phyloP scores from a whole-genome alignment of 352 stramenopile species.

The Globisporangium carolinianum region DNA sequence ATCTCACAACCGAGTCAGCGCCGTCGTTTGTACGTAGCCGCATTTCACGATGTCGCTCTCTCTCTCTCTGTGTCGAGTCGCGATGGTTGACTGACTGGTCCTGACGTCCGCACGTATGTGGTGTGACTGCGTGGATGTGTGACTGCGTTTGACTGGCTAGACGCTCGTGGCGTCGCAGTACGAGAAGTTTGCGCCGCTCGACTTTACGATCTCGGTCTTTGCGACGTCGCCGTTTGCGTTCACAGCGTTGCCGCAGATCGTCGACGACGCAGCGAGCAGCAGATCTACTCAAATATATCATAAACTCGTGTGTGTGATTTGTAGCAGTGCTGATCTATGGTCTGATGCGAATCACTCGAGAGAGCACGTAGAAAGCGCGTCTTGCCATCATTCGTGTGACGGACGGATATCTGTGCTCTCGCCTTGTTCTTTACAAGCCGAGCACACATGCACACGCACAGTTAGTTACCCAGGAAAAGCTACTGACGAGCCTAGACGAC shows the following conservation, averaged over 20 bases:
- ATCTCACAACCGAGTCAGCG: slow-evolving; percentile 36
- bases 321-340: neutral
- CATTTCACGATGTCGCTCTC: neutral
- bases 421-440: too few species aligned
- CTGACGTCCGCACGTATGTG: neutral
- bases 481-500: slow-evolving; percentile 32
- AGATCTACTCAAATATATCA: neutral
- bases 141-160: slow-evolving; percentile 14
- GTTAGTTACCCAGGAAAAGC: too few species aligned
- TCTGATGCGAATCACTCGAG: too few species aligned
- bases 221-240: slow-evolving; percentile 72
- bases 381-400: too few species aligned
- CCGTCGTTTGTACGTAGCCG: slow-evolving; percentile 43
- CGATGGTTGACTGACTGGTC: neutral
- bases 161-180: slow-evolving; percentile 91
- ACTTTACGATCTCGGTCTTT: slow-evolving; percentile 87
- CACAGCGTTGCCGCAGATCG: slow-evolving; percentile 38
- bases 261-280: slow-evolving; percentile 24
- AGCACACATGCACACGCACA: too few species aligned
- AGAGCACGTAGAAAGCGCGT: too few species aligned
- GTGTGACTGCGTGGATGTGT: too few species aligned
- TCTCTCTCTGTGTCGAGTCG: neutral
- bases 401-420: too few species aligned
- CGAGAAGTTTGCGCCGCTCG: slow-evolving; percentile 84
- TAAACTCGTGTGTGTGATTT: slow-evolving; percentile 19